Evolutionary conservation across 768 basidiomycete genomes (phyloP).

Genomic region (Leccinum uliginosum): DNA sequence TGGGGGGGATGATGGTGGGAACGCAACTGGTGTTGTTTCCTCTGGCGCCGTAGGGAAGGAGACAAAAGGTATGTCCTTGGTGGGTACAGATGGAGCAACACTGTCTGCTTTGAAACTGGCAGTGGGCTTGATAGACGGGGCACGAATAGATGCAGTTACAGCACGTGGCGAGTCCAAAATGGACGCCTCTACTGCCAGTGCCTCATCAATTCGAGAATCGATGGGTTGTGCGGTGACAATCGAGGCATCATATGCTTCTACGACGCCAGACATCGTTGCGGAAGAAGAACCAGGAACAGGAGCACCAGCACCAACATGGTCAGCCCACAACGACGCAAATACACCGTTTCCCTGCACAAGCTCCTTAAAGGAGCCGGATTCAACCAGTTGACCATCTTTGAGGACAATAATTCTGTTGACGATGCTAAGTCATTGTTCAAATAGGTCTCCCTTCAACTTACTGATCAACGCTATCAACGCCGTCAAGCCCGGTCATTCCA

Average conservation of each 20-base stretch:
- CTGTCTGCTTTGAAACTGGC: slow-evolving; percentile 20
- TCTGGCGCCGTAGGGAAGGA: slow-evolving; percentile 32
- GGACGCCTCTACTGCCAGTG: slow-evolving; percentile 6
- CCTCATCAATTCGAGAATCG: slow-evolving; percentile 17
- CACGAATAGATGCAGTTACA: slow-evolving; percentile 12
- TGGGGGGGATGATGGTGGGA: slow-evolving; percentile 33
- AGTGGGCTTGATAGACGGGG: slow-evolving; percentile 21
- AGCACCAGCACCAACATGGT: slow-evolving; percentile 63
- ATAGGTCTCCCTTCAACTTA: slow-evolving; percentile 30
- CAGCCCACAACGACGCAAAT: slow-evolving; percentile 87
- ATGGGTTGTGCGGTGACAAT: slow-evolving; percentile 16
- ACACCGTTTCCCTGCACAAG: slow-evolving; percentile 65
- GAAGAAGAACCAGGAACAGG: slow-evolving; percentile 33
- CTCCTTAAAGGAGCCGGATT: slow-evolving; percentile 77
- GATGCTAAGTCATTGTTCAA: neutral
- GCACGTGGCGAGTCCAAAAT: slow-evolving; percentile 15
- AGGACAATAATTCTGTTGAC: slow-evolving; percentile 76
- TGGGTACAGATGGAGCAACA: slow-evolving; percentile 26
- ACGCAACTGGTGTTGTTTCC: slow-evolving; percentile 22
- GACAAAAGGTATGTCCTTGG: slow-evolving; percentile 25
- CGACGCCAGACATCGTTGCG: slow-evolving; percentile 22
- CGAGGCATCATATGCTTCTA: slow-evolving; percentile 26
- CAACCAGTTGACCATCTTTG: slow-evolving; percentile 84
- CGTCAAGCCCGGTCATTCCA: slow-evolving; percentile 25
- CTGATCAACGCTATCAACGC: slow-evolving; percentile 59